phyloP scores from a whole-genome alignment of 352 stramenopile genomes.

The Phytopythium ostracodes region DNA sequence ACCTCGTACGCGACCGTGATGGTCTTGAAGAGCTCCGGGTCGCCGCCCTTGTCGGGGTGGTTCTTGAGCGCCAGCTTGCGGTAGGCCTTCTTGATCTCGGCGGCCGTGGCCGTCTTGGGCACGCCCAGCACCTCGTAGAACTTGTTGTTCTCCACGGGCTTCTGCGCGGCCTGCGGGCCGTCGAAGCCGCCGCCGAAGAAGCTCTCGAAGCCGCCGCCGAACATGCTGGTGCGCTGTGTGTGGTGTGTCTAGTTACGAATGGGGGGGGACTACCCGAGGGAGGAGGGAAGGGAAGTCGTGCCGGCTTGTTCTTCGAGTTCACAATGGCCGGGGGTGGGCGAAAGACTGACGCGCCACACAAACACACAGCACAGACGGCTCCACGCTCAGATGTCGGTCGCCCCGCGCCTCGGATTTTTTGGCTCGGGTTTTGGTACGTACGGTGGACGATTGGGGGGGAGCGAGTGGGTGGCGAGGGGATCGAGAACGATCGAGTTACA shows the following conservation, averaged over 20 bases:
- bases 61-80: conserved; percentile 91
- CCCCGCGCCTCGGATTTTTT: not conserved
- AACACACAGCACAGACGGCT: not conserved
- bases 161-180: conserved; percentile 33
- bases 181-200: conserved; percentile 82
- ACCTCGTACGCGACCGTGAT: conserved; percentile 97
- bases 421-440: not conserved
- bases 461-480: conserved; percentile 9
- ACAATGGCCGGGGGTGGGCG: not conserved
- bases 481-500: conserved; percentile 1
- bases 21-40: conserved; percentile 95
- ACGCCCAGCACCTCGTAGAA: conserved; percentile 88
- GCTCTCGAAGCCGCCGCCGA: conserved; percentile 82
- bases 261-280: no score
- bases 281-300: no score
- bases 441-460: not conserved
- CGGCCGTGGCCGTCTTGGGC: conserved; percentile 71
- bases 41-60: conserved; percentile 98
- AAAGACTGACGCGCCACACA: conserved; percentile 3
- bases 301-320: not conserved
- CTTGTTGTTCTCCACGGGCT: conserved; percentile 84
- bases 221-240: conserved; percentile 58
- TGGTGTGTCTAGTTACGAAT: not conserved
- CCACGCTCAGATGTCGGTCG: no score
- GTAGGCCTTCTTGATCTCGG: conserved; percentile 91